Evolutionary conservation across 129 eudicot genomes (phyloP), one percentile per base, ranked within the genome.

Genomic region (Smallanthus sonchifolius): DNA sequence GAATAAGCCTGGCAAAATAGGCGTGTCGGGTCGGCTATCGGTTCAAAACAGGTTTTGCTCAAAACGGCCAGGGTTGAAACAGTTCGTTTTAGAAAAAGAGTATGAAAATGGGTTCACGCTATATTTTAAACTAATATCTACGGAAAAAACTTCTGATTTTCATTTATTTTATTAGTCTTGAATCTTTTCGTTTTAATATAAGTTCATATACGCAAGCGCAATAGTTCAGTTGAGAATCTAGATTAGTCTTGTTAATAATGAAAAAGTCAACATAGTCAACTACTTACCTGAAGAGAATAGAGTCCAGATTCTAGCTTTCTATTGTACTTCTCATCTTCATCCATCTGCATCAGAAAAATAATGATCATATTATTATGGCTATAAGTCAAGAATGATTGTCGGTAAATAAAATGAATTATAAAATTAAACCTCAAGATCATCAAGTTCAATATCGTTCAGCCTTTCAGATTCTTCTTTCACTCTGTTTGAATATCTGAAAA

Each of bases 271-370:
- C 17, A 30, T 36, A 16, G 74, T 49, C 66, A 75, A 64, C 38
- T 65, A 11, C 60, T 47, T 61, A 86, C 98, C 97, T 94, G 99
- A 70, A 94, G 99, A 64, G 91, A 88, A 76, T 91, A 91, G 14
- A 94, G 97, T 9, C 98, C 98, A 40, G 98, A 84, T 77, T 93
- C 98, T 56, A 94, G 85, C 80, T 90, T 94, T 74, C 97, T 57
- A 45, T 79, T 90, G 83, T 93, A 93, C 81, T 78, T 90, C 69
- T 93, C 98, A 5, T 93, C 97, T 70, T 93, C 98, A 78, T 90
- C 97, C 88, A 93, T 86, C 98, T 93, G 91, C 71, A 83, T 64
- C 6, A 67, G 43, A 15, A 34, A 44, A 59, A 73, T 37, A n/a
- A 67, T 57, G 6, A 30, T 1, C 3, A 47, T n/a, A 47, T 11